These are phyloP conservation scores for Neonectria neomacrospora DNA, from an alignment of 2,329 filamentous ascomycete species.

Conservation along the genomic window DNA sequence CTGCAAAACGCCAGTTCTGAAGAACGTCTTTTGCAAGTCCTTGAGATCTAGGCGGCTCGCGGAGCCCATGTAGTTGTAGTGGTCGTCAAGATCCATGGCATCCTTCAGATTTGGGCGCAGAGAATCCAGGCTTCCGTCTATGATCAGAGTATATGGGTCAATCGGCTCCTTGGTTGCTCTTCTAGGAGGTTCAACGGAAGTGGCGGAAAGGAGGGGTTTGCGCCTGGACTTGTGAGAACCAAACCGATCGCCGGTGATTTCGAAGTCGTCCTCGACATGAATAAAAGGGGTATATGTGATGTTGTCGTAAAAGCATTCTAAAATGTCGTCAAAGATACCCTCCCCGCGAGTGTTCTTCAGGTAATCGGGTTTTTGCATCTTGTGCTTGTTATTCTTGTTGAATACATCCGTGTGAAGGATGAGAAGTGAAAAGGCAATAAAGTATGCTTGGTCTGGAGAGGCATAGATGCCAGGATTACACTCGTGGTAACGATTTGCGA, in stretches of 20 bases:
- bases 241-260: constrained; percentile 79
- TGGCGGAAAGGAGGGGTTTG: constrained; percentile 74
- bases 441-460: constrained; percentile 94
- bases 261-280: constrained; percentile 91
- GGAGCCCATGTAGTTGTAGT: constrained; percentile 87
- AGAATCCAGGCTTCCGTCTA: constrained; percentile 87
- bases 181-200: constrained; percentile 63
- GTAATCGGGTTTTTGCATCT: constrained; percentile 97
- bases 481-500: constrained; percentile 96
- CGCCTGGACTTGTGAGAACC: constrained; percentile 77
- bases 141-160: constrained; percentile 93
- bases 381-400: constrained; percentile 99
- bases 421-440: constrained; percentile 95
- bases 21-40: constrained; percentile 87
- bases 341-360: constrained; percentile 94
- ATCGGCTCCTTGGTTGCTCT: constrained; percentile 83
- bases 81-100: constrained; percentile 91
- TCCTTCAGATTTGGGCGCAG: constrained; percentile 89
- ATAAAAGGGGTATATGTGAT: constrained; percentile 99
- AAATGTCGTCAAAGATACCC: constrained; percentile 90
- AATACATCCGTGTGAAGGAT: constrained; percentile 99
- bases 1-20: constrained; percentile 90
- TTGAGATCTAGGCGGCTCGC: constrained; percentile 80
- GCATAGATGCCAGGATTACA: constrained; percentile 97
- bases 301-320: constrained; percentile 98